Evolutionary conservation across 148 eudicot genomes (phyloP).

Genomic region (Persicaria maculosa): DNA sequence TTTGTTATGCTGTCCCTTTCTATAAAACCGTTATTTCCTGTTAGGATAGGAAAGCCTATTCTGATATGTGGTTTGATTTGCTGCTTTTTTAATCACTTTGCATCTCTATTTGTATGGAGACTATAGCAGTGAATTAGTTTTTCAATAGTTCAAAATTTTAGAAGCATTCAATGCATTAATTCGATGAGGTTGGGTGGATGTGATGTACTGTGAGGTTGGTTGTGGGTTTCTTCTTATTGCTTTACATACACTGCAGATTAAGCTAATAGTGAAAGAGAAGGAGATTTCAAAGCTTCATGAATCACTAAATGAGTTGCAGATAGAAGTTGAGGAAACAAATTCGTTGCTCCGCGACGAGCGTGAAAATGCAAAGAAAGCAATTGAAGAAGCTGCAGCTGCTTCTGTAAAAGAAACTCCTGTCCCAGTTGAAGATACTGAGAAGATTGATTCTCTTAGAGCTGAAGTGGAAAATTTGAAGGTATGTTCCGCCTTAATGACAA

Average conservation of each 20-base stretch:
- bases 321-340: conserved; percentile 47
- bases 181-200: background rate
- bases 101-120: background rate
- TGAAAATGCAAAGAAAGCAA: conserved; percentile 32
- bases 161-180: background rate
- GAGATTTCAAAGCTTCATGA: conserved; percentile 59
- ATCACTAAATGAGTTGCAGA: conserved; percentile 54
- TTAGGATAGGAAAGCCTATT: background rate
- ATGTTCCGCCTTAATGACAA: background rate
- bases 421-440: conserved; percentile 53
- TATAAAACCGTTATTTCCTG: background rate
- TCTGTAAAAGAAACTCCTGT: conserved; percentile 22
- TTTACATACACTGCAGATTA: conserved; percentile 52
- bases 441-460: conserved; percentile 42
- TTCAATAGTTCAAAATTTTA: background rate
- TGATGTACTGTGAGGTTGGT: conserved; percentile 2
- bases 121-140: background rate
- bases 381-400: conserved; percentile 44
- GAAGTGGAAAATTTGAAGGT: conserved; percentile 77
- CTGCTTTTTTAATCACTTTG: background rate
- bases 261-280: conserved; percentile 65
- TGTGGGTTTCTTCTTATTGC: background rate
- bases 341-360: conserved; percentile 24
- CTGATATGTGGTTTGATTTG: background rate
- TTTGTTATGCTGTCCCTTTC: background rate